Evolutionary conservation across 768 basidiomycete genomes (phyloP).

Genomic region (Candolleomyces aberdarensis): DNA sequence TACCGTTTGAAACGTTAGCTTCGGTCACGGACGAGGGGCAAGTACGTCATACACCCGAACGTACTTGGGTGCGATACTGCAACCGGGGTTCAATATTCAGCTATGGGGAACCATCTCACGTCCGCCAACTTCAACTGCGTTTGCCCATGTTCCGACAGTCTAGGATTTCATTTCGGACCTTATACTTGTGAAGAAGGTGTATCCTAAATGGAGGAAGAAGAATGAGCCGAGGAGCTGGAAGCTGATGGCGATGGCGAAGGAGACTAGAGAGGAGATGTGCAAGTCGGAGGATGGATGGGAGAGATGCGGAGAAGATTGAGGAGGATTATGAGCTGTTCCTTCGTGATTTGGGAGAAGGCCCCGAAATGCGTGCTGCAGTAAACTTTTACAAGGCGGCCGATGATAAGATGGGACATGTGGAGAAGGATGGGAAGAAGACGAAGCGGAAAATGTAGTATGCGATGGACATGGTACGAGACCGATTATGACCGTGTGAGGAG

Average conservation of each 20-base stretch:
- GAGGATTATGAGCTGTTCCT: slow-evolving; percentile 97
- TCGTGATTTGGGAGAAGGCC: slow-evolving; percentile 91
- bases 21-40: slow-evolving; percentile 75
- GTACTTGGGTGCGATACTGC: slow-evolving; percentile 90
- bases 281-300: slow-evolving; percentile 84
- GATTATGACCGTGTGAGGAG: too few species aligned
- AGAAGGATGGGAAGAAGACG: slow-evolving; percentile 29
- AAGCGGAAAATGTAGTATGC: slow-evolving; percentile 48
- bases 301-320: slow-evolving; percentile 90
- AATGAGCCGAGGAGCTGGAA: slow-evolving; percentile 81
- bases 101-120: slow-evolving; percentile 84
- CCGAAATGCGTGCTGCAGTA: slow-evolving; percentile 81
- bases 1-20: slow-evolving; percentile 83
- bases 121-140: slow-evolving; percentile 91
- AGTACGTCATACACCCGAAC: slow-evolving; percentile 93
- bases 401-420: slow-evolving; percentile 50
- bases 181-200: slow-evolving; percentile 91
- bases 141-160: slow-evolving; percentile 61
- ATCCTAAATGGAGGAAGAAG: slow-evolving; percentile 93
- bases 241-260: slow-evolving; percentile 89
- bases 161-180: slow-evolving; percentile 83
- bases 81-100: slow-evolving; percentile 96
- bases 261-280: slow-evolving; percentile 87
- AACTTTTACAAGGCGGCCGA: slow-evolving; percentile 78
- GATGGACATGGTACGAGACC: slow-evolving; percentile 54